Percentiles rank a stretch among this genome's conserved stretches.
phyloP scores from a whole-genome alignment of 2,329 filamentous ascomycete species.

The Fusarium brevicatenulatum region DNA sequence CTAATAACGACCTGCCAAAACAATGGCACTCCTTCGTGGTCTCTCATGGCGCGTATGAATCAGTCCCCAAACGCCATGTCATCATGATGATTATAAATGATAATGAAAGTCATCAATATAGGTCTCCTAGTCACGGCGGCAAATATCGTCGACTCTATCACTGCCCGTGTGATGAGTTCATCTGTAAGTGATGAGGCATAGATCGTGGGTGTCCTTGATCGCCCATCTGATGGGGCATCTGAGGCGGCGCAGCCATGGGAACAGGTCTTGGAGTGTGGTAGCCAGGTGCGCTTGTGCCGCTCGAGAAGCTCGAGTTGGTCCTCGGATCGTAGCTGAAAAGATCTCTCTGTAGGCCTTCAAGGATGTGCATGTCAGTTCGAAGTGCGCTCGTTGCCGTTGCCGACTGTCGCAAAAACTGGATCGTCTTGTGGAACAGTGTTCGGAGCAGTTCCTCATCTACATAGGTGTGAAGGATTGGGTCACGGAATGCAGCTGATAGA shows the following conservation, averaged over 20 bases:
- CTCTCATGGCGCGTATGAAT: constrained; percentile 22
- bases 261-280: constrained; percentile 41
- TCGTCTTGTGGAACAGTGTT: constrained; percentile 75
- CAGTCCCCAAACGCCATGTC: constrained; percentile 36
- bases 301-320: constrained; percentile 56
- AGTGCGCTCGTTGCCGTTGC: constrained; percentile 80
- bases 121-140: background rate
- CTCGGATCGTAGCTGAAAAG: constrained; percentile 52
- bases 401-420: constrained; percentile 77
- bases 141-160: constrained; percentile 1
- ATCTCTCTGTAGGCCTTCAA: constrained; percentile 65
- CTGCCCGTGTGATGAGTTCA: constrained; percentile 36
- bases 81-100: constrained; percentile 30
- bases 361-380: constrained; percentile 76
- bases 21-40: constrained; percentile 24
- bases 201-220: constrained; percentile 40
- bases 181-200: constrained; percentile 42
- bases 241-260: constrained; percentile 40
- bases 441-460: constrained; percentile 67
- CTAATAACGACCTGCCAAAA: constrained; percentile 5
- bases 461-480: constrained; percentile 67
- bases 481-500: constrained; percentile 82
- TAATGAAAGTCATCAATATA: constrained; percentile 29
- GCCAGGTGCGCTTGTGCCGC: constrained; percentile 47
- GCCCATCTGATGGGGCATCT: constrained; percentile 36